phyloP scores from a whole-genome alignment of 2,329 filamentous ascomycete genomes.

The Didymella glomerata region DNA sequence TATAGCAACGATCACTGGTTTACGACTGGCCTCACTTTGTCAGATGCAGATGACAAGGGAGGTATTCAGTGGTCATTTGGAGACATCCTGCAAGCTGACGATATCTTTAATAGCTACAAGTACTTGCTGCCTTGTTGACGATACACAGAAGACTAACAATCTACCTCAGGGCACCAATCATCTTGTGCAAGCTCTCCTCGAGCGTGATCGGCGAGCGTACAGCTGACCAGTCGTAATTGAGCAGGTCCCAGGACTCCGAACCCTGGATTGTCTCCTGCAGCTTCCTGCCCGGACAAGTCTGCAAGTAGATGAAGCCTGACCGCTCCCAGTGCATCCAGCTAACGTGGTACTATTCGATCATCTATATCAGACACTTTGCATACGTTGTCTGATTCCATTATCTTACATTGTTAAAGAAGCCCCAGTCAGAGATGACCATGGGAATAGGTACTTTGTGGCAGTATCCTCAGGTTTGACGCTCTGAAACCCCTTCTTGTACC shows the following conservation, averaged over 20 bases:
- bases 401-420: conserved; percentile 43
- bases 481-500: conserved; percentile 47
- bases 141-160: neutral
- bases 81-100: too few species aligned
- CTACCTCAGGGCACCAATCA: conserved; percentile 39
- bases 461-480: conserved; percentile 41
- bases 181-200: conserved; percentile 45
- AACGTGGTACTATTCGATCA: conserved; percentile 44
- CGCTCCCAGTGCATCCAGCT: conserved; percentile 46
- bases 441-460: conserved; percentile 42
- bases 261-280: conserved; percentile 39
- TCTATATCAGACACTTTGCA: conserved; percentile 42
- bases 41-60: too few species aligned
- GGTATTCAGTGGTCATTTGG: too few species aligned
- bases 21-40: too few species aligned
- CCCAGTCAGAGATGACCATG: conserved; percentile 47
- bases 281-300: conserved; percentile 49
- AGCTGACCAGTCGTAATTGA: conserved; percentile 43
- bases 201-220: conserved; percentile 41
- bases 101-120: neutral
- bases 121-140: too few species aligned
- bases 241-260: conserved; percentile 41
- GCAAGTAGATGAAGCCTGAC: conserved; percentile 46
- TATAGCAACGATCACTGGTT: neutral
- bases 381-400: conserved; percentile 49